Conservation (phyloP, 495 filamentous ascomycete genomes). For the Trypethelium eluteriae region DNA sequence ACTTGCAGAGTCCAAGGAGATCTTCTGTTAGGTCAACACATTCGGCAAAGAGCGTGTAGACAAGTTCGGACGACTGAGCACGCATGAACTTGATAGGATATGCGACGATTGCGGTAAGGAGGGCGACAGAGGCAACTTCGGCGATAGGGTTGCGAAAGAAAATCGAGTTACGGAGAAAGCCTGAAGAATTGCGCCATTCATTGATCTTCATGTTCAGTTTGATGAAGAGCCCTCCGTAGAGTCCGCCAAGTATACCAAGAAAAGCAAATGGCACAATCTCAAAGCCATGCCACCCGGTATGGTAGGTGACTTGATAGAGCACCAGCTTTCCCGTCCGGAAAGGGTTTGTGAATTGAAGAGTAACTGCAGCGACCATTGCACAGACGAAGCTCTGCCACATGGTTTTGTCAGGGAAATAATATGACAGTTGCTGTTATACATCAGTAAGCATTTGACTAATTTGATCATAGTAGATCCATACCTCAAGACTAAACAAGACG, state of each 20-base stretch:
- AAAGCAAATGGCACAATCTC: conserved; percentile 84
- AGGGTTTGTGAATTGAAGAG: conserved; percentile 84
- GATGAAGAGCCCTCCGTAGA: conserved; percentile 93
- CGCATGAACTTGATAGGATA: conserved; percentile 90
- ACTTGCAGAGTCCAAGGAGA: conserved; percentile 79
- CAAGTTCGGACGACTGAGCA: conserved; percentile 82
- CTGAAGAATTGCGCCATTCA: conserved; percentile 61
- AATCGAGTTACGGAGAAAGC: conserved; percentile 31
- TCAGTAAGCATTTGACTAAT: conserved; percentile 15
- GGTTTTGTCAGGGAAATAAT: conserved; percentile 98
- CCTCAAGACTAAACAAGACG: conserved; percentile 89
- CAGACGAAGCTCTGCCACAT: conserved; percentile 99
- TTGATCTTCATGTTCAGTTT: conserved; percentile 85
- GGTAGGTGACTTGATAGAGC: conserved; percentile 93
- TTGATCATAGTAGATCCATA: conserved; percentile 29
- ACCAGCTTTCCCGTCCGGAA: conserved; percentile 95
- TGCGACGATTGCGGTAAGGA: conserved; percentile 80
- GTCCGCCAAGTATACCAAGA: conserved; percentile 79
- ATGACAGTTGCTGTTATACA: conserved; percentile 64
- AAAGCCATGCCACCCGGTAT: conserved; percentile 85
- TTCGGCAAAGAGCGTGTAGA: conserved; percentile 86
- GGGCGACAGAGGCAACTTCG: conserved; percentile 67
- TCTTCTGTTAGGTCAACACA: conserved; percentile 72
- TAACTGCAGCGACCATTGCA: conserved; percentile 94
- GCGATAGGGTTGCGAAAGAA: conserved; percentile 55